Percentiles rank a stretch among this genome's conserved stretches.
Conservation (phyloP, 78 protist genomes). For the Dictyostelium firmibasis region DNA sequence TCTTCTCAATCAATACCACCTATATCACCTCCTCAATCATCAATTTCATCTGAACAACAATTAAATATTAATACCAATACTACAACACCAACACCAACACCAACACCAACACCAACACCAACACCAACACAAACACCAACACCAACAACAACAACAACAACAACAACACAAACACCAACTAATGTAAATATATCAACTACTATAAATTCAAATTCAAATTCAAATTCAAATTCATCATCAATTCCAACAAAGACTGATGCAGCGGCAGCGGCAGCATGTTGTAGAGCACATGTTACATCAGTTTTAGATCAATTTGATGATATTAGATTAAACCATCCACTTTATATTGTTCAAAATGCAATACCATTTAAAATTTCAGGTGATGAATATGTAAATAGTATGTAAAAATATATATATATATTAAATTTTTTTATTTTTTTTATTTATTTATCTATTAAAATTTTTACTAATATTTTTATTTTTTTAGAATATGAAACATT, state of each 20-base stretch:
- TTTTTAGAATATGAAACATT: background rate
- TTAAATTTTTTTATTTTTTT: background rate
- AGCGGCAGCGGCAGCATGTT: background rate
- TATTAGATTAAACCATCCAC: conserved; percentile 10
- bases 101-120: background rate
- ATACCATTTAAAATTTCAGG: conserved; percentile 41
- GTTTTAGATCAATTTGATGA: conserved; percentile 2
- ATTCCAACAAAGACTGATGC: background rate
- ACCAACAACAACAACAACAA: background rate
- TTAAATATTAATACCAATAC: too few species aligned
- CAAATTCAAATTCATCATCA: background rate
- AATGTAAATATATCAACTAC: background rate
- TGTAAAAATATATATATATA: too few species aligned
- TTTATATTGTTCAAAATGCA: conserved; percentile 50
- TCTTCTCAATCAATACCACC: background rate
- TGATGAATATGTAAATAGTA: conserved; percentile 8
- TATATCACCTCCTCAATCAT: background rate
- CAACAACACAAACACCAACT: background rate
- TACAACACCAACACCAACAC: background rate
- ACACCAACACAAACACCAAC: background rate
- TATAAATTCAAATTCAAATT: background rate
- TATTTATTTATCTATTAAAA: background rate
- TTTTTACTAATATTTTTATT: background rate
- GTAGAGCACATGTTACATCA: background rate
- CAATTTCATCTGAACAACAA: background rate